A percentile compares a stretch with the other conserved stretches of the same genome.
These are phyloP conservation scores for Xerocomus cyaneibrunnescens DNA, from an alignment of 1,284 basidiomycete species.

Conservation along the genomic window DNA sequence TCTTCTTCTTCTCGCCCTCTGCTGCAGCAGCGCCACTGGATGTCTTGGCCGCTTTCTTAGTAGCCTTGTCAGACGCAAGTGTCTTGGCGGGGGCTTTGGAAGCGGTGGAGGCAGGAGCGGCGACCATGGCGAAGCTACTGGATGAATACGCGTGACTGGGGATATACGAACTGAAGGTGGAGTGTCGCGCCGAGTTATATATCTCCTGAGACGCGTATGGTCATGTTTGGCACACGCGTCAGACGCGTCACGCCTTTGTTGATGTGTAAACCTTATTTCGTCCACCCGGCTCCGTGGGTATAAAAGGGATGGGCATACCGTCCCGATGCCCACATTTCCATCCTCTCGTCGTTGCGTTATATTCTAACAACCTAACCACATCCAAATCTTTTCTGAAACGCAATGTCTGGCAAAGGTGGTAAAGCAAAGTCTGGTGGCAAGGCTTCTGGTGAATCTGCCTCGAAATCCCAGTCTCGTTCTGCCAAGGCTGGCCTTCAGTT, in stretches of 20 bases:
- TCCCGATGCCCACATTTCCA: constrained; percentile 5
- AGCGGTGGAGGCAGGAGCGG: constrained; percentile 55
- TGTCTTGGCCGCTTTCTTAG: constrained; percentile 81
- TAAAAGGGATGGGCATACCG: constrained; percentile 23
- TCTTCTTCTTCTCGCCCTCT: constrained; percentile 82
- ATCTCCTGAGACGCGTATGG: constrained; percentile 39
- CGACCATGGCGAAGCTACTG: constrained; percentile 44
- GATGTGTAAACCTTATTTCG: constrained; percentile 35
- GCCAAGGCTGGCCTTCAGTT: constrained; percentile 84
- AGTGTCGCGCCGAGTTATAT: constrained; percentile 20
- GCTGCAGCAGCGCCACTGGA: constrained; percentile 49
- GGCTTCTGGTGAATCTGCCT: constrained; percentile 47
- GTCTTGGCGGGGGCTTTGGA: constrained; percentile 82
- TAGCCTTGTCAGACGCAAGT: constrained; percentile 70
- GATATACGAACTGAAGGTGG: constrained; percentile 6
- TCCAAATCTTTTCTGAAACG: constrained; percentile 1
- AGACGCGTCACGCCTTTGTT: constrained; percentile 38
- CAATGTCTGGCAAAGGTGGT: constrained; percentile 59
- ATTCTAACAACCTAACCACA: background rate
- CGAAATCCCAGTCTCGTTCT: constrained; percentile 69
- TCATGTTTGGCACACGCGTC: constrained; percentile 38
- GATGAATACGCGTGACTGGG: constrained; percentile 4
- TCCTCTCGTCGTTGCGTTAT: constrained; percentile 3
- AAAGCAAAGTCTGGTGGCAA: constrained; percentile 56
- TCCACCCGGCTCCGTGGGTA: constrained; percentile 19